Evolutionary conservation across 169 alveolate genomes (phyloP).

Genomic region (Cyclospora cayetanensis): DNA sequence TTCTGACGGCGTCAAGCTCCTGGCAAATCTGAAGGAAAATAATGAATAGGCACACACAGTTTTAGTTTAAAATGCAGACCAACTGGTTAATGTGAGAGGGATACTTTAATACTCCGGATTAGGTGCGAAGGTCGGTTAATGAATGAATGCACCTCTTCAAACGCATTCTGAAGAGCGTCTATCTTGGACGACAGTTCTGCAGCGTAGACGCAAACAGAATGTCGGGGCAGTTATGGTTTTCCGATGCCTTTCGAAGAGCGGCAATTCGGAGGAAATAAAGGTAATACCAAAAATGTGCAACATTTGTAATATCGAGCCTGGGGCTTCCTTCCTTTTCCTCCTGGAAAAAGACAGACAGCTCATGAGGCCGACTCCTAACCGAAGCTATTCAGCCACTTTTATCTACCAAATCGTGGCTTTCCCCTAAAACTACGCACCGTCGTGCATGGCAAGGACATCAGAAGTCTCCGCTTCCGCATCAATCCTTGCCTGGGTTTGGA

Average conservation of each 20-base stretch:
- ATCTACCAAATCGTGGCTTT: no score
- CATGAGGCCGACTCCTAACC: no score
- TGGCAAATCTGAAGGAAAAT: constrained; percentile 28
- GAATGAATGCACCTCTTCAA: constrained; percentile 7
- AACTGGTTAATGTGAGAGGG: background rate
- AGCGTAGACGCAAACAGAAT: no score
- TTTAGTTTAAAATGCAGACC: background rate
- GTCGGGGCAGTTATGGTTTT: no score
- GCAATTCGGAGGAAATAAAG: no score
- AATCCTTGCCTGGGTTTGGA: constrained; percentile 43
- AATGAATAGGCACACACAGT: background rate
- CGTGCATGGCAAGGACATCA: constrained; percentile 45
- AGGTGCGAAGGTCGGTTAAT: background rate
- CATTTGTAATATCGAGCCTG: no score
- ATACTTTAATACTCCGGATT: no score
- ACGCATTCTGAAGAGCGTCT: constrained; percentile 20
- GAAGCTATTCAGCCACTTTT: no score
- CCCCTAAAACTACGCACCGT: constrained; percentile 5
- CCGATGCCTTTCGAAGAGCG: no score
- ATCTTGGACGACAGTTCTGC: constrained; percentile 50
- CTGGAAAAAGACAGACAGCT: no score
- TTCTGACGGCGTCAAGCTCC: constrained; percentile 56
- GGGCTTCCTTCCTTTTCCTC: no score
- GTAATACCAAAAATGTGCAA: no score
- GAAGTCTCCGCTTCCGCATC: constrained; percentile 56